Evolutionary conservation across 345 rosid species (phyloP).

Genomic region (Salix suchowensis): DNA sequence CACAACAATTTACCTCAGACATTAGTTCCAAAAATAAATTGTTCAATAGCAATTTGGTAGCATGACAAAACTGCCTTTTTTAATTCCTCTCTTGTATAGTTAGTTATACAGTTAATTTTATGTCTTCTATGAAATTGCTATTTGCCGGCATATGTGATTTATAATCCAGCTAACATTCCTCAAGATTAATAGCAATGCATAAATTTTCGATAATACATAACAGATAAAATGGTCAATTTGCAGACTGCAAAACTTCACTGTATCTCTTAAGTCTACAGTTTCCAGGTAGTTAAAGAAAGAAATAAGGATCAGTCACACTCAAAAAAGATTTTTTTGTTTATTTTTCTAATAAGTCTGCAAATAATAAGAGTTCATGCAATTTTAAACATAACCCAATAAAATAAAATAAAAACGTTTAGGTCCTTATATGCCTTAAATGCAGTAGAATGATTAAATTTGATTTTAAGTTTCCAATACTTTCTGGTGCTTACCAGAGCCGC

Average conservation of each 20-base stretch:
- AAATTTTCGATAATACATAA: not conserved
- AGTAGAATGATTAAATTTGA: constrained; percentile 1
- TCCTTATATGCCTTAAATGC: not conserved
- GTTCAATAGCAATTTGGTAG: not conserved
- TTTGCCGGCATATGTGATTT: no score
- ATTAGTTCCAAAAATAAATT: not conserved
- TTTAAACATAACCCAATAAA: not conserved
- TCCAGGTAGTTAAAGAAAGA: not conserved
- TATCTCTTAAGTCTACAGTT: not conserved
- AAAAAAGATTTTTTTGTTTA: not conserved
- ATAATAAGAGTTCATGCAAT: not conserved
- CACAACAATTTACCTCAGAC: not conserved
- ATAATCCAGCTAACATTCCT: not conserved
- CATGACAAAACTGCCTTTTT: not conserved
- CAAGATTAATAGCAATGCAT: not conserved
- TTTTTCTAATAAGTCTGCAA: not conserved
- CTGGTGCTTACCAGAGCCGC: constrained; percentile 49
- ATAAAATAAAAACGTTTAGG: not conserved
- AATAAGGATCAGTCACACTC: not conserved
- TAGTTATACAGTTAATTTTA: not conserved
- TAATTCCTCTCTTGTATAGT: not conserved
- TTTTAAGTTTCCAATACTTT: constrained; percentile 21
- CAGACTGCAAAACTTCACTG: not conserved
- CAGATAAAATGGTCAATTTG: not conserved
- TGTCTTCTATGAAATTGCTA: not conserved